Evolutionary conservation across 345 rosid genomes (phyloP).

Genomic region (Trapa bicornis): DNA sequence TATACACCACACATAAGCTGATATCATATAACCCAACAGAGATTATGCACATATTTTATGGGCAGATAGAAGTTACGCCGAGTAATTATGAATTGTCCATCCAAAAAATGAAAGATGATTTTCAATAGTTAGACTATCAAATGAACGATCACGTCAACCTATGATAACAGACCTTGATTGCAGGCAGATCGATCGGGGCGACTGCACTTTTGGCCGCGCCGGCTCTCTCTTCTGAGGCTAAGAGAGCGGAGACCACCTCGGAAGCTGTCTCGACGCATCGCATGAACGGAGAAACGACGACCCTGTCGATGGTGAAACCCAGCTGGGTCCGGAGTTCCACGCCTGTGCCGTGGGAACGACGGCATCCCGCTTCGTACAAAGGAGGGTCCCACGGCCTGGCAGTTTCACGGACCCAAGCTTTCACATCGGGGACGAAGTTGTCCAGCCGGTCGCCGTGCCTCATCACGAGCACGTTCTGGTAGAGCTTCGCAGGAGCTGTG

Average conservation of each 20-base stretch:
- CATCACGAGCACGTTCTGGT: conserved; percentile 72
- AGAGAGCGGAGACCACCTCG: conserved; percentile 42
- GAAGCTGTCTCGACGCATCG: conserved; percentile 77
- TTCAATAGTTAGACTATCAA: too few relatives aligned
- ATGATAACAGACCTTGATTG: conserved; percentile 41
- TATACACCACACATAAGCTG: background rate
- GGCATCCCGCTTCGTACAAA: conserved; percentile 31
- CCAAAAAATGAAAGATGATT: too few relatives aligned
- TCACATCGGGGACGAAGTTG: conserved; percentile 23
- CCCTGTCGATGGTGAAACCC: conserved; percentile 63
- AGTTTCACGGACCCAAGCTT: conserved; percentile 47
- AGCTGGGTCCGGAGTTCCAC: conserved; percentile 32
- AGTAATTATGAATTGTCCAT: too few relatives aligned
- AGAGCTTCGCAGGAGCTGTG: background rate
- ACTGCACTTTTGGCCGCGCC: conserved; percentile 15
- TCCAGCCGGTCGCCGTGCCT: conserved; percentile 88
- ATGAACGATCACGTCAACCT: background rate
- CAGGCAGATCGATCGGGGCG: conserved; percentile 32
- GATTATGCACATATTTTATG: too few relatives aligned
- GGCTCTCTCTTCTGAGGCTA: conserved; percentile 24
- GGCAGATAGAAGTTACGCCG: too few relatives aligned
- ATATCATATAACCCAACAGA: too few relatives aligned
- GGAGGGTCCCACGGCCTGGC: conserved; percentile 79
- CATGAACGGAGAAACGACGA: conserved; percentile 71
- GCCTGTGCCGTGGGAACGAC: conserved; percentile 41